Evolutionary conservation across 2,329 filamentous ascomycete species (phyloP).

Genomic region (Paracoccidioides brasiliensis): DNA sequence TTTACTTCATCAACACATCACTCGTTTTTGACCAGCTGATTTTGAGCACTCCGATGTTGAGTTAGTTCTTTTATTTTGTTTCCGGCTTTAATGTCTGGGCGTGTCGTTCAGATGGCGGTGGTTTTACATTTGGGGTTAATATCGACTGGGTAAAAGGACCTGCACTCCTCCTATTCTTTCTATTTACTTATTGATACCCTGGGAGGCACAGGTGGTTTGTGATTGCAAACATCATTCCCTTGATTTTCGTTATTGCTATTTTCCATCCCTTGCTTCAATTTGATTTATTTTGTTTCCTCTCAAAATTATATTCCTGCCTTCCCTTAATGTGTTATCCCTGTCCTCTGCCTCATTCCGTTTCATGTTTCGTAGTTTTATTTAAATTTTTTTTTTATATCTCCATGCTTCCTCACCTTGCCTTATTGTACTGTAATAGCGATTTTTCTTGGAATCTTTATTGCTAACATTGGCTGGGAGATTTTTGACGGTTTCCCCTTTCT

Average conservation of each 20-base stretch:
- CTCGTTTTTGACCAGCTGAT: background rate
- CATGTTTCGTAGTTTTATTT: background rate
- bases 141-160: background rate
- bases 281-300: background rate
- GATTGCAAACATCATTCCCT: background rate
- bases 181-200: slow-evolving; percentile 7
- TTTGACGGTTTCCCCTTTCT: background rate
- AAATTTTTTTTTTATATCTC: background rate
- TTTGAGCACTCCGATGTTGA: background rate
- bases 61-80: background rate
- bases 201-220: slow-evolving; percentile 4
- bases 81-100: background rate
- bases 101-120: background rate
- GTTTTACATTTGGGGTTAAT: background rate
- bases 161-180: background rate
- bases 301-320: background rate
- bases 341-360: background rate
- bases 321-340: background rate
- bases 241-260: background rate
- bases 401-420: background rate
- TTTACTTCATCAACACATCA: background rate
- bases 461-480: background rate
- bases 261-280: background rate
- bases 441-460: background rate
- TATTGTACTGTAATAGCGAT: background rate